A percentile compares a stretch with the other conserved stretches of the same genome.
Conservation (phyloP, 2,329 filamentous ascomycete species). For the Lizonia empirigonia region DNA sequence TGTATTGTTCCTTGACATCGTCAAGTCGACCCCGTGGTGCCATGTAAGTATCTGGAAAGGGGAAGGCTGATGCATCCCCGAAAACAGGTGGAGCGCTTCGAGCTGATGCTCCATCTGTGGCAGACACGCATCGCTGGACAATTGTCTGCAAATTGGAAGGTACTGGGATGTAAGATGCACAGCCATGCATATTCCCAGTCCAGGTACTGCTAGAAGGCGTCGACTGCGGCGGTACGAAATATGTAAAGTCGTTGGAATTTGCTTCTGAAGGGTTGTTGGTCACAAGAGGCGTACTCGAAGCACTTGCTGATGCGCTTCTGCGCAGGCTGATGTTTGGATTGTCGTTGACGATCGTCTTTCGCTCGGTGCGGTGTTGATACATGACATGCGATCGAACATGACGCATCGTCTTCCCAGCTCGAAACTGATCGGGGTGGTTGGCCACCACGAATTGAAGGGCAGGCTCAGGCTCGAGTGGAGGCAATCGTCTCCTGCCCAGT, state of each 20-base stretch:
- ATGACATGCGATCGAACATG: conserved; percentile 46
- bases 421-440: conserved; percentile 44
- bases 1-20: conserved; percentile 33
- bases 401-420: conserved; percentile 38
- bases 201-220: conserved; percentile 8
- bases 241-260: background rate
- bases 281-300: conserved; percentile 34
- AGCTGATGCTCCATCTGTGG: conserved; percentile 27
- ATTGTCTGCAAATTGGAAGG: background rate
- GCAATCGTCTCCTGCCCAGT: conserved; percentile 36
- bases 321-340: background rate
- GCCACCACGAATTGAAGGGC: conserved; percentile 43
- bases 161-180: background rate
- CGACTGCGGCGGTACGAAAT: background rate
- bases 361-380: conserved; percentile 41
- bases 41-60: conserved; percentile 21
- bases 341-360: conserved; percentile 17
- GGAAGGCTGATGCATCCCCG: conserved; percentile 30
- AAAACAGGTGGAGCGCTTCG: conserved; percentile 31
- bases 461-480: conserved; percentile 42
- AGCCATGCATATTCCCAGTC: background rate
- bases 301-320: conserved; percentile 14
- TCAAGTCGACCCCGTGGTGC: conserved; percentile 22
- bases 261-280: conserved; percentile 22
- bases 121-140: background rate